phyloP scores from a whole-genome alignment of 1,284 basidiomycete genomes.

The Ganoderma resinaceum region DNA sequence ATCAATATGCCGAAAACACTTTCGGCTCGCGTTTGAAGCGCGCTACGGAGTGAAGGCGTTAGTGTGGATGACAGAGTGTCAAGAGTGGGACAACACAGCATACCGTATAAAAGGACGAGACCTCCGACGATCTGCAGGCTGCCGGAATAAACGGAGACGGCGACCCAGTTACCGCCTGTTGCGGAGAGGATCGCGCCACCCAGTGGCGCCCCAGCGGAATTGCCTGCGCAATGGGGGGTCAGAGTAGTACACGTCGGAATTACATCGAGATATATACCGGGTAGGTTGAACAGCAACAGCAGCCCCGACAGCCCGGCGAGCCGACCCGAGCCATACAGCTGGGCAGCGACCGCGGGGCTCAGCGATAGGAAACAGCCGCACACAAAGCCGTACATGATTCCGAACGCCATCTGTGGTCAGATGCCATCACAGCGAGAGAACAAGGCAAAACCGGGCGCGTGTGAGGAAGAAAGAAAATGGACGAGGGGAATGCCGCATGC shows the following conservation, averaged over 20 bases:
- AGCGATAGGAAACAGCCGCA: constrained; percentile 38
- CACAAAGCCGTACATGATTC: constrained; percentile 38
- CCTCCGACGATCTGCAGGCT: constrained; percentile 27
- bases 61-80: background rate
- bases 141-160: constrained; percentile 27
- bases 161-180: constrained; percentile 28
- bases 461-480: background rate
- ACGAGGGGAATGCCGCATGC: background rate
- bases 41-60: constrained; percentile 6
- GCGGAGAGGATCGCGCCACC: constrained; percentile 28
- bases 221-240: constrained; percentile 16
- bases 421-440: background rate
- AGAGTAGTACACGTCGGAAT: background rate
- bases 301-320: constrained; percentile 32
- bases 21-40: constrained; percentile 31
- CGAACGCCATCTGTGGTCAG: constrained; percentile 33
- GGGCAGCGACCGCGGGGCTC: constrained; percentile 23
- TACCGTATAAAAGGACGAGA: constrained; percentile 26
- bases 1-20: constrained; percentile 20
- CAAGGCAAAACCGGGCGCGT: background rate
- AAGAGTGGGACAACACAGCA: background rate
- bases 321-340: constrained; percentile 30
- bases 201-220: constrained; percentile 27
- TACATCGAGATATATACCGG: constrained; percentile 19
- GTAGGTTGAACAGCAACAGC: constrained; percentile 30